Evolutionary conservation across 2,329 filamentous ascomycete species (phyloP).

Genomic region (Sporothrix curviconia): DNA sequence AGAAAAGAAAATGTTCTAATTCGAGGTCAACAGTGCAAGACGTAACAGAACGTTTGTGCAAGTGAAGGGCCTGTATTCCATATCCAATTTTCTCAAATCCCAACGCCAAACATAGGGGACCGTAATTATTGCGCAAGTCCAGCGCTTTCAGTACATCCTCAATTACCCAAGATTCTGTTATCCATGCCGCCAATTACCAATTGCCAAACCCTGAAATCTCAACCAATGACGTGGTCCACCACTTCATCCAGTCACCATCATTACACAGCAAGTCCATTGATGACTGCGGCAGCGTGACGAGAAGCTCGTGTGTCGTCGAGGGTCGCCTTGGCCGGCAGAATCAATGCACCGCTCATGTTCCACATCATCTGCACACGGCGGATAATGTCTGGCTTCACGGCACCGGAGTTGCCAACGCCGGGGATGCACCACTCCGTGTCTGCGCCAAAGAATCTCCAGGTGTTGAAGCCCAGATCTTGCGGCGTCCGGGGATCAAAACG

Average conservation of each 20-base stretch:
- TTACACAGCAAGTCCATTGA: constrained; percentile 26
- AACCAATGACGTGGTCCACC: constrained; percentile 23
- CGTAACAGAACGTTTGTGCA: no score
- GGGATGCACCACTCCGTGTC: constrained; percentile 33
- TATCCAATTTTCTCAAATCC: no score
- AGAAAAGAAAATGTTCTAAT: no score
- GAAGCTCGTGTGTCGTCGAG: constrained; percentile 25
- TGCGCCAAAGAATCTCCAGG: constrained; percentile 39
- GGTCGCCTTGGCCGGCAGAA: constrained; percentile 27
- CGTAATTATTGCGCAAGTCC: no score
- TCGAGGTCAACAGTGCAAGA: no score
- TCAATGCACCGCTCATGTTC: constrained; percentile 28
- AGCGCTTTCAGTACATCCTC: no score
- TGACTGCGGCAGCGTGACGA: constrained; percentile 26
- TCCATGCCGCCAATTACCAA: no score
- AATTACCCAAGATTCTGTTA: no score
- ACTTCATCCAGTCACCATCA: constrained; percentile 25
- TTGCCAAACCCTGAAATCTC: no score
- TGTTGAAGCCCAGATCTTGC: constrained; percentile 37
- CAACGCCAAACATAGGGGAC: no score
- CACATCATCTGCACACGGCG: constrained; percentile 26
- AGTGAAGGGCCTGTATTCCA: no score
- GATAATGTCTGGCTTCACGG: constrained; percentile 24
- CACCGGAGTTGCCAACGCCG: constrained; percentile 14
- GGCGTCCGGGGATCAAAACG: constrained; percentile 35